A percentile compares a stretch with the other conserved stretches of the same genome.
Conservation (phyloP, 306 rosid genomes). For the Gleditsia sinensis region DNA sequence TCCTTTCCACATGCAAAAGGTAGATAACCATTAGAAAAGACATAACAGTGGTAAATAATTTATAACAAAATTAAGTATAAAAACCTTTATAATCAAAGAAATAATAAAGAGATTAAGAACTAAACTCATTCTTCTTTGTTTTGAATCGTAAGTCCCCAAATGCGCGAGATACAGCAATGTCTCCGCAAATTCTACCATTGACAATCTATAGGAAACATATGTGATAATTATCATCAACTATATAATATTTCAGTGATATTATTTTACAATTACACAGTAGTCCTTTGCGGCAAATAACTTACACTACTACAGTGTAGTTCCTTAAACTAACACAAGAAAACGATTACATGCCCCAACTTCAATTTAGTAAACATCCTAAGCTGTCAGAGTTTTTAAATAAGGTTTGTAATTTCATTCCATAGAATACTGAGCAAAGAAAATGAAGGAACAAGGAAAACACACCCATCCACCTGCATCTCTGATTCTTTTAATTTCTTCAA, state of each 20-base stretch:
- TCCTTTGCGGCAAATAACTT: conserved; percentile 2
- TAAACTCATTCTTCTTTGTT: conserved; percentile 88
- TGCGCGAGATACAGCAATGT: conserved; percentile 96
- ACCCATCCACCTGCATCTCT: conserved; percentile 99
- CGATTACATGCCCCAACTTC: neutral
- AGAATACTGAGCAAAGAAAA: conserved; percentile 12
- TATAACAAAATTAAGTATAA: conserved; percentile 24
- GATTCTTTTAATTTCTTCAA: conserved; percentile 90
- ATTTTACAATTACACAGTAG: neutral
- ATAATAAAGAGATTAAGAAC: conserved; percentile 39
- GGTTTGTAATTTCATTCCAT: conserved; percentile 13
- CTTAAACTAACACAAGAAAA: conserved; percentile 5
- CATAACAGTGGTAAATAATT: neutral
- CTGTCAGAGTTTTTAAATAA: conserved; percentile 16
- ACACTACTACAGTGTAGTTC: neutral
- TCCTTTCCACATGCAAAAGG: conserved; percentile 58
- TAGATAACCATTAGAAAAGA: conserved; percentile 43
- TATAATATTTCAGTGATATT: neutral
- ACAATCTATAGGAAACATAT: conserved; percentile 55
- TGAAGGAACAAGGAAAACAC: conserved; percentile 71
- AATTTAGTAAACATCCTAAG: conserved; percentile 21
- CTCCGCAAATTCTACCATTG: conserved; percentile 97
- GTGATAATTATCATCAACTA: conserved; percentile 33
- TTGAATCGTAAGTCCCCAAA: conserved; percentile 94
- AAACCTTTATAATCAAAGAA: conserved; percentile 24